Evolutionary conservation across 225 moss, liverwort and hornwort species (phyloP), one percentile per base, ranked within the genome.

Genomic region (Bryum argenteum): DNA sequence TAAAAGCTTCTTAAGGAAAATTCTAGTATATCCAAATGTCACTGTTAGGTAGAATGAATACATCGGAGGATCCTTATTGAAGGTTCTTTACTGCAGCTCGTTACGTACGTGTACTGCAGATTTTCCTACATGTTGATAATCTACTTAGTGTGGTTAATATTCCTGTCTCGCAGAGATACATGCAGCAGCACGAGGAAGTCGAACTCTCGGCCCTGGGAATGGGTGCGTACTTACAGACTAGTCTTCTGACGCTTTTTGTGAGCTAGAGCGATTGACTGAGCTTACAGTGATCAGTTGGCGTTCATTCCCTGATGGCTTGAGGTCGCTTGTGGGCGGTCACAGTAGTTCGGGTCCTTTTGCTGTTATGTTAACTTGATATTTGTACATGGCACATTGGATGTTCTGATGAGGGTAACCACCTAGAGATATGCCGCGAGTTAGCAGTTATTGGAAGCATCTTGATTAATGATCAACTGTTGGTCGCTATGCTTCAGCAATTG

Each of bases 141-240:
- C 7, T 33, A 33, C 0, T 33, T 33, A 33, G 33, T 33, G 33
- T n/a, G n/a, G n/a, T n/a, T 13, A 19, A 37, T 26, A 20, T 40
- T 42, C 6, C 15, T 64, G 41, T 51, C 58, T 20, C 64, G 72
- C 69, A 86, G 86, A 86, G 86, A 74, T 86, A 82, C 64, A 86
- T 86, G 86, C 86, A 86, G 68, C 86, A 86, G 77, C 82, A 86
- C 42, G 86, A 86, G 42, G 86, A 86, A 66, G 86, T 86, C 24
- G 86, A 86, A 66, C 69, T 86, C 13, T 86, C 86, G 51, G 86
- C 86, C 40, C 59, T 86, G 68, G 86, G 86, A 71, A 86, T 86
- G 86, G 86, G 86, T 86, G 69, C 20, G 77, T 71, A 3, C 8
- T 14, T 69, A 20, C 26, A 20, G 38, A 45, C 62, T 23, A 19